Evolutionary conservation across 2,329 filamentous ascomycete genomes (phyloP), one percentile per base, ranked within the genome.

Genomic region (Aspergillus persii): DNA sequence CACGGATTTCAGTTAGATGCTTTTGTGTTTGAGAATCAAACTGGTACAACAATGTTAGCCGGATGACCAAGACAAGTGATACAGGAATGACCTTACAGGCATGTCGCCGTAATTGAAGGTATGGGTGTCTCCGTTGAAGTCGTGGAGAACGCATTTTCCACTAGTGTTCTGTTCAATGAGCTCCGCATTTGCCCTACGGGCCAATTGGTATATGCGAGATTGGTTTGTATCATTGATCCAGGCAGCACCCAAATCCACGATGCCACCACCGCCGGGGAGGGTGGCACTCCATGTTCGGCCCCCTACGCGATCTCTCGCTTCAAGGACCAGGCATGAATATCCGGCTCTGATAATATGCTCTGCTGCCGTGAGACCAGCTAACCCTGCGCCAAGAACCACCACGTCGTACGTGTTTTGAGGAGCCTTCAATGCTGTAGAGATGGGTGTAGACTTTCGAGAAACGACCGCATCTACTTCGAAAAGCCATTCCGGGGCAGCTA

Each of bases 171-270:
- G 83, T 64, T 77, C 74, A 7, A 83, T 72, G 0, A 81, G 60
- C 29, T 82, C 77, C 0, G 80, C 64, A 0, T 76, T 75, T 50
- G 36, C 59, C 4, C 59, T 33, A 53, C 64, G 39, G 3, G 62
- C 63, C 7, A 83, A 67, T 0, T 67, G 72, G 62, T 70, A 79
- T 52, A 86, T 78, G 3, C 72, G 71, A 29, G 64, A 71, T 61
- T 87, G 84, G 53, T 79, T 83, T 1, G 73, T 79, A 54, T 86
- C 81, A 61, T 87, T 87, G 62, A 86, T 81, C 85, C 84, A 87
- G 0, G 82, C 83, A 0, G 83, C 85, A 2, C 84, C 84, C 0
- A 85, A 66, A 26, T 87, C 85, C 6, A 80, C 74, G 0, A 72
- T 60, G 0, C 69, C 30, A 67, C 51, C 49, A 8, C 60, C 61